These are phyloP conservation scores for Eucalyptus albens DNA, from an alignment of 345 rosid genomes.

Conservation along the genomic window DNA sequence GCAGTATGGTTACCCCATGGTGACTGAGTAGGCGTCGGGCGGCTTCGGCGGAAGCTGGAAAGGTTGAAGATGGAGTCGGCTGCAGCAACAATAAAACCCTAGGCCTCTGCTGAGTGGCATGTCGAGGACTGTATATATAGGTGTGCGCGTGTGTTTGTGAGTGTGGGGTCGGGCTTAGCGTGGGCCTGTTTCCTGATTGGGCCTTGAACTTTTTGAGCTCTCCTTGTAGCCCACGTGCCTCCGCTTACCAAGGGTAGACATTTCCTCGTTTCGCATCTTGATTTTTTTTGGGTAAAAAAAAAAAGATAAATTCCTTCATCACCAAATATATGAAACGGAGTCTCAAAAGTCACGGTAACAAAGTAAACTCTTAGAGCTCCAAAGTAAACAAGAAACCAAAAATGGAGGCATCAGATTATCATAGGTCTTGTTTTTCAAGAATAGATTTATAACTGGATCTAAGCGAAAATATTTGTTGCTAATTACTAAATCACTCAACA, in stretches of 20 bases:
- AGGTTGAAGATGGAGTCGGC: not conserved
- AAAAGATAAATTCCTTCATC: no score
- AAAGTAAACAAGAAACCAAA: not conserved
- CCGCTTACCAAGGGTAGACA: not conserved
- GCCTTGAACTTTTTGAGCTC: not conserved
- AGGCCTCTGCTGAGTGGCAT: not conserved
- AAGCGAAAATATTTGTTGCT: no score
- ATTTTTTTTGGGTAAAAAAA: not conserved
- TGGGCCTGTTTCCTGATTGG: not conserved
- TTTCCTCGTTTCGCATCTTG: not conserved
- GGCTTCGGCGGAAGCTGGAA: not conserved
- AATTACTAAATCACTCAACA: rapidly evolving
- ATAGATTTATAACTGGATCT: rapidly evolving
- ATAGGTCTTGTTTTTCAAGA: rapidly evolving
- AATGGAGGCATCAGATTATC: rapidly evolving
- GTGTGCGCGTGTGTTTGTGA: not conserved
- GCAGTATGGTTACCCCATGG: not conserved
- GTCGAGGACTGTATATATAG: not conserved
- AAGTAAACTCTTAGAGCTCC: no score
- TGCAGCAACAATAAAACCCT: not conserved
- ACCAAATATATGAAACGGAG: not conserved
- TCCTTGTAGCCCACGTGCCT: not conserved
- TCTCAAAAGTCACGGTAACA: no score
- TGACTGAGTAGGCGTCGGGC: not conserved
- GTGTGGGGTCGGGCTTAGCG: not conserved